Percentiles rank a stretch among this genome's conserved stretches.
Evolutionary conservation across 495 filamentous ascomycete genomes (phyloP).

Genomic region (Hyaloscypha variabilis): DNA sequence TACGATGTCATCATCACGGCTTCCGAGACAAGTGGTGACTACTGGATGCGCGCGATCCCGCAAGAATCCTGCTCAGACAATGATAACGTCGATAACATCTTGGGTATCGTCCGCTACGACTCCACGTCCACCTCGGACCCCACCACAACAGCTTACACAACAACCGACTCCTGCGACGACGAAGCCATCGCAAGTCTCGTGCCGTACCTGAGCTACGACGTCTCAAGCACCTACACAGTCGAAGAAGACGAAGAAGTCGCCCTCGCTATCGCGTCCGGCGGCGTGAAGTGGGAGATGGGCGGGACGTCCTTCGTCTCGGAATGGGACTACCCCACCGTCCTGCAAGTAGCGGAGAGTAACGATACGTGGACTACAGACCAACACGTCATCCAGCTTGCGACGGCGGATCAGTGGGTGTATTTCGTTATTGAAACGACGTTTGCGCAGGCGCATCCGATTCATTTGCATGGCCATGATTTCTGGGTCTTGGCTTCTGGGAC

Average conservation of each 20-base stretch:
- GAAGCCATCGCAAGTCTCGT: slow-evolving; percentile 39
- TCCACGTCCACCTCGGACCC: background rate
- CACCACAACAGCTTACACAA: slow-evolving; percentile 35
- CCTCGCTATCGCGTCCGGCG: slow-evolving; percentile 27
- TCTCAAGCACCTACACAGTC: slow-evolving; percentile 14
- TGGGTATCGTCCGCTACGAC: slow-evolving; percentile 58
- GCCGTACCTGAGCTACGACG: slow-evolving; percentile 42
- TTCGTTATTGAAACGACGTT: slow-evolving; percentile 64
- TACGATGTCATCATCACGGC: slow-evolving; percentile 70
- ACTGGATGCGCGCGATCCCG: slow-evolving; percentile 64
- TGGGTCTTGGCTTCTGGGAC: slow-evolving; percentile 50
- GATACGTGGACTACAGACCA: slow-evolving; percentile 11
- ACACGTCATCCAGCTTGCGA: slow-evolving; percentile 36
- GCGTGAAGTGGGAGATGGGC: slow-evolving; percentile 45
- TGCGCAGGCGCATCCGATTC: slow-evolving; percentile 52
- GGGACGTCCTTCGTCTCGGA: slow-evolving; percentile 42
- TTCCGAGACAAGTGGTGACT: slow-evolving; percentile 51
- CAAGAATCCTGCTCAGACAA: slow-evolving; percentile 48
- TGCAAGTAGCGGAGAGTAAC: slow-evolving; percentile 5
- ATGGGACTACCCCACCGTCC: slow-evolving; percentile 40
- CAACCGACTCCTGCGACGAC: slow-evolving; percentile 42
- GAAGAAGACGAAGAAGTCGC: slow-evolving; percentile 33
- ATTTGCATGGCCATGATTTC: slow-evolving; percentile 63
- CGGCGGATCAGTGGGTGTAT: slow-evolving; percentile 42
- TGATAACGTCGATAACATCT: slow-evolving; percentile 48